Evolutionary conservation across 2,329 filamentous ascomycete species (phyloP).

Genomic region (Apiospora arundinis): DNA sequence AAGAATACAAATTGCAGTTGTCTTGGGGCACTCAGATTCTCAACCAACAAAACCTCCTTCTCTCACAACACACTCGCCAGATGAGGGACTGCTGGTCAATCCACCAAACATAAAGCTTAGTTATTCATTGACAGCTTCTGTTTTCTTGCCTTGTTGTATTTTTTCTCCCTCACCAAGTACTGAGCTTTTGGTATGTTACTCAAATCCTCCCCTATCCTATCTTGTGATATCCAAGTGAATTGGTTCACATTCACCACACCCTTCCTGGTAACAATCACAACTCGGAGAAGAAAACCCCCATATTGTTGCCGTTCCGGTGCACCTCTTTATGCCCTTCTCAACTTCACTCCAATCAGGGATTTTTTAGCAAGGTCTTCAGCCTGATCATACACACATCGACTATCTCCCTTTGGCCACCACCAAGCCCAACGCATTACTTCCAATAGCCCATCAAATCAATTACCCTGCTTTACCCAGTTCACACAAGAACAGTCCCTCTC

Average conservation of each 20-base stretch:
- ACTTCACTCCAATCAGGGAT: background rate
- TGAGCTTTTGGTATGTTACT: constrained; percentile 1
- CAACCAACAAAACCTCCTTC: background rate
- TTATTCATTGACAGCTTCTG: background rate
- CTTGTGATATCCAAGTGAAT: background rate
- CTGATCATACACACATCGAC: background rate
- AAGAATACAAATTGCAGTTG: background rate
- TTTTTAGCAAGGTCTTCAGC: background rate
- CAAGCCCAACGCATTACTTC: background rate
- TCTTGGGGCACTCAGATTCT: background rate
- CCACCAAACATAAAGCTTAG: background rate
- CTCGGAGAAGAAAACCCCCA: background rate
- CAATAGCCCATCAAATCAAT: background rate
- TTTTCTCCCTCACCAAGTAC: background rate
- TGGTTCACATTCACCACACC: background rate
- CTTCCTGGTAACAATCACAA: background rate
- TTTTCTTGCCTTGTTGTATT: background rate
- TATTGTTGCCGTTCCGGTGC: background rate
- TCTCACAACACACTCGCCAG: background rate
- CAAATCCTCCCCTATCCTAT: background rate
- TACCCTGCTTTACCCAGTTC: background rate
- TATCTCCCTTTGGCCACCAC: background rate
- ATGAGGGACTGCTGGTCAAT: background rate
- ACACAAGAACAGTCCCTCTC: background rate
- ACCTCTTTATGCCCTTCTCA: background rate